Conservation (phyloP, 1,139 yeast genomes). For the Sugiyamaella grinbergsii region DNA sequence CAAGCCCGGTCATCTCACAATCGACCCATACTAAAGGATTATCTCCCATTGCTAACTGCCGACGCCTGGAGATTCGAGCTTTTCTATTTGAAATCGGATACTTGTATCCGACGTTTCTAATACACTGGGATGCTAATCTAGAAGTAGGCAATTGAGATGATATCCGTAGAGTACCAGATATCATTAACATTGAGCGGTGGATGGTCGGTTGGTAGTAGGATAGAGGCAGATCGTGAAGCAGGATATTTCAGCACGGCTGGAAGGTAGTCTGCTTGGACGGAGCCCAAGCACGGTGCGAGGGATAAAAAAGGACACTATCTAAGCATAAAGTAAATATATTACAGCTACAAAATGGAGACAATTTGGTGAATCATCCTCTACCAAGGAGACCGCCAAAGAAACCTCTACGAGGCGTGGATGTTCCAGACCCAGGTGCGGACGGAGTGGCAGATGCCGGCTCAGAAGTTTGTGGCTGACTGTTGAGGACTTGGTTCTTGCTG, state of each 20-base stretch:
- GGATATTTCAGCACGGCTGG: slow-evolving; percentile 1
- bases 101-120: slow-evolving; percentile 4
- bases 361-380: slow-evolving; percentile 3
- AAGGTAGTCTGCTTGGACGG: no score
- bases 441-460: slow-evolving; percentile 2
- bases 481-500: slow-evolving; percentile 18
- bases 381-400: slow-evolving; percentile 24
- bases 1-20: slow-evolving; percentile 93
- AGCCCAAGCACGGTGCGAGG: no score
- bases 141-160: not conserved
- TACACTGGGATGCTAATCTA: not conserved
- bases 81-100: slow-evolving; percentile 3
- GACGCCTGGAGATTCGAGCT: not conserved
- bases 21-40: slow-evolving; percentile 72
- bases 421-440: slow-evolving; percentile 10
- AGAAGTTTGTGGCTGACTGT: not conserved
- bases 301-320: not conserved
- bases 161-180: not conserved
- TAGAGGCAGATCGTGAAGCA: not conserved
- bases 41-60: slow-evolving; percentile 11
- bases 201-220: not conserved
- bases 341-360: slow-evolving; percentile 1
- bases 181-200: not conserved
- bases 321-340: slow-evolving; percentile 1
- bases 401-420: slow-evolving; percentile 20